Evolutionary conservation across 2,329 filamentous ascomycete species (phyloP), one percentile per base, ranked within the genome.

Genomic region (Chalaropsis ovoidea): DNA sequence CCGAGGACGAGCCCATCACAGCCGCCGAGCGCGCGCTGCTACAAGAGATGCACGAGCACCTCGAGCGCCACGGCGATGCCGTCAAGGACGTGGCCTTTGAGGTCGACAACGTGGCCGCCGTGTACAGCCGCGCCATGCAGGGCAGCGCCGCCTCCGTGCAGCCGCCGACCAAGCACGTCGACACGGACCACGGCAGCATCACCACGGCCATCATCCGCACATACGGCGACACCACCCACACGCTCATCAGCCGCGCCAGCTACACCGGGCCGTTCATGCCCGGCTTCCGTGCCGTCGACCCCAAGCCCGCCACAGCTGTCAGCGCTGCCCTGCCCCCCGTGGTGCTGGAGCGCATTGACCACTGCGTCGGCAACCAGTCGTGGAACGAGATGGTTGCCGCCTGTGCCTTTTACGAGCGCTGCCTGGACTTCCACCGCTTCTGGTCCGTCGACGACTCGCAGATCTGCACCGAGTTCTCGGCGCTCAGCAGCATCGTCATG

Each of bases 51-150:
- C 86, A 95, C 73, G 80, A 80, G 17, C 92, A 96, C 74, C 82
- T 95, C 47, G 88, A 92, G 77, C 83, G 85, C 68, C 93, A 97
- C 72, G 92, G 93, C 27, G 93, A 97, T 75, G 93, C 88, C 13
- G 92, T 96, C 64, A 96, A 95, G 77, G 93, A 96, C 72, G 91
- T 96, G 42, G 89, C 92, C 11, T 96, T 96, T 73, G 90, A 95
- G 75, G 93, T 97, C 13, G 92, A 97, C 76, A 85, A 90, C 72
- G 90, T 95, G 45, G 83, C 87, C 67, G 88, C 84, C 56, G 88
- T 96, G 4, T 96, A 90, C 75, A 73, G 78, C 66, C 84, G 83
- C 66, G 93, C 93, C 19, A 81, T 95, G 15, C 77, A 81, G 68
- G 78, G 82, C 69, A 85, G 86, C 70, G 82, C 85, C 73, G 73